A percentile compares a stretch with the other conserved stretches of the same genome.
These are phyloP conservation scores for Cutaneotrichosporon mucoides DNA, from an alignment of 1,284 basidiomycete species.

Conservation along the genomic window DNA sequence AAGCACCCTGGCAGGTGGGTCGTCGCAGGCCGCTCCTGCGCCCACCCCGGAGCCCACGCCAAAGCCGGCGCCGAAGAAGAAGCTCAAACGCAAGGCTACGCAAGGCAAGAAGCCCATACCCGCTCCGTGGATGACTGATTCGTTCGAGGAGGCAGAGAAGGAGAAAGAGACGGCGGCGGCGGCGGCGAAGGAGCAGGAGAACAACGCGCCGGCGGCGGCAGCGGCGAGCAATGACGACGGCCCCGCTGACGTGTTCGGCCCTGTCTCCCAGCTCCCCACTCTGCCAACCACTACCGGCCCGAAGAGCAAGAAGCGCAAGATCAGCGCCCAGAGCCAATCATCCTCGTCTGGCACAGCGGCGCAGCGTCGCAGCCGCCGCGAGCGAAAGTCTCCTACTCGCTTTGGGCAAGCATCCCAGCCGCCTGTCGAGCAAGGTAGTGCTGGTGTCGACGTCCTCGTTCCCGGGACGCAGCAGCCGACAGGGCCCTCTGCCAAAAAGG, in stretches of 20 bases:
- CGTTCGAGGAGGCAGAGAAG: too few relatives aligned
- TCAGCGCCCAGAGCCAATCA: not conserved
- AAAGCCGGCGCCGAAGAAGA: not conserved
- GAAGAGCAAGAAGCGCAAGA: not conserved
- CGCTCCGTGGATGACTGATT: not conserved
- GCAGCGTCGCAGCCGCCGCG: not conserved
- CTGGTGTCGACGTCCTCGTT: not conserved
- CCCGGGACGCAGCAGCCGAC: not conserved
- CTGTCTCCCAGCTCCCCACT: not conserved
- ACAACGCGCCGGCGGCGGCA: too few relatives aligned
- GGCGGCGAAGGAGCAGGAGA: too few relatives aligned
- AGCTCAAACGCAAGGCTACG: not conserved
- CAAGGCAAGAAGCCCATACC: not conserved
- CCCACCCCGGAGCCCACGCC: not conserved
- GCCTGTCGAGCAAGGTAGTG: too few relatives aligned
- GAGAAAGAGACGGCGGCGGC: too few relatives aligned
- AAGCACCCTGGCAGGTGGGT: too few relatives aligned
- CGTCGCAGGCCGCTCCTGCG: not conserved
- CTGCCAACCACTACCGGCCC: not conserved
- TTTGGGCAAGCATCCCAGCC: not conserved
- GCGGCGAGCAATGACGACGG: not conserved
- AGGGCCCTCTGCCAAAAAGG: too few relatives aligned
- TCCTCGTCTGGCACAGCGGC: not conserved
- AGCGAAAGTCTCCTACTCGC: not conserved
- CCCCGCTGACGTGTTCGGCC: not conserved